A percentile compares a stretch with the other conserved stretches of the same genome.
Evolutionary conservation across 768 basidiomycete species (phyloP).

Genomic region (Amanita pseudoporphyria): DNA sequence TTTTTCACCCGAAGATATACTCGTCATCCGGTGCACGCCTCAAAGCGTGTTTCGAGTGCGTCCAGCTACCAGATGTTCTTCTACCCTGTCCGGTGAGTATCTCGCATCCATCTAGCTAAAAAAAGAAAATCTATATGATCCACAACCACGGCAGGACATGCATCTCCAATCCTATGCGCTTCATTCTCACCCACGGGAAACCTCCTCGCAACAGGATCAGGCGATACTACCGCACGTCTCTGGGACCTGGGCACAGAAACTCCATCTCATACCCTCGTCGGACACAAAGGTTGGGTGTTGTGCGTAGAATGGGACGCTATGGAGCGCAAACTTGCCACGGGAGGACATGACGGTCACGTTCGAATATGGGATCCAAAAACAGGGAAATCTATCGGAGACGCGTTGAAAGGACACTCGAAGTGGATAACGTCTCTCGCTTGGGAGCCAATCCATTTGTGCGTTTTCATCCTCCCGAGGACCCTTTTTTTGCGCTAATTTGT

Average conservation of each 20-base stretch:
- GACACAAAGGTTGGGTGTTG: conserved; percentile 94
- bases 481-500: not conserved
- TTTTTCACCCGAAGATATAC: conserved; percentile 80
- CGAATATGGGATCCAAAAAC: conserved; percentile 92
- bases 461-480: conserved; percentile 9
- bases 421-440: conserved; percentile 94
- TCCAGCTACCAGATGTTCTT: conserved; percentile 90
- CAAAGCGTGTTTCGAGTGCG: conserved; percentile 94
- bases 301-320: conserved; percentile 97
- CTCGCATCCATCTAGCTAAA: not conserved
- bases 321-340: conserved; percentile 85
- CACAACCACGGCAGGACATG: conserved; percentile 51
- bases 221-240: conserved; percentile 84
- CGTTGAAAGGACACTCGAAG: conserved; percentile 88
- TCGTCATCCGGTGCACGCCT: conserved; percentile 84
- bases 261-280: conserved; percentile 77
- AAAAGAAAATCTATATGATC: not conserved
- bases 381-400: conserved; percentile 82
- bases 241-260: conserved; percentile 95
- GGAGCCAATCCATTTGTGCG: conserved; percentile 92
- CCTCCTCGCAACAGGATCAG: conserved; percentile 88
- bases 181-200: conserved; percentile 92
- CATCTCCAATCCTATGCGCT: conserved; percentile 89
- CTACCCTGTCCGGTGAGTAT: conserved; percentile 70
- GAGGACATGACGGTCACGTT: conserved; percentile 90